Conservation (phyloP, 2,329 filamentous ascomycete genomes). For the Cadophora luteo-olivacea region DNA sequence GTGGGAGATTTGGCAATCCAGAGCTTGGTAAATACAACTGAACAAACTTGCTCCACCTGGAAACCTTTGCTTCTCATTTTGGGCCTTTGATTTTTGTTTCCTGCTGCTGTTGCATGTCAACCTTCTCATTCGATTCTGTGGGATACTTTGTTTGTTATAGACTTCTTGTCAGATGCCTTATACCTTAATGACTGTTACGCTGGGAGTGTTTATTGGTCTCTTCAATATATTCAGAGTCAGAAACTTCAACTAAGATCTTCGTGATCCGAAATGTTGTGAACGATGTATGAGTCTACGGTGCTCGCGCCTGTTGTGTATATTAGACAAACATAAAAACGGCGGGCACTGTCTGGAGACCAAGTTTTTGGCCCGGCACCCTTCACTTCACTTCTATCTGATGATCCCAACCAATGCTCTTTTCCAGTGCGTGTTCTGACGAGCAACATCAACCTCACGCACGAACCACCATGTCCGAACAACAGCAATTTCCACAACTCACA, state of each 20-base stretch:
- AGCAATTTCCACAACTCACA: not conserved
- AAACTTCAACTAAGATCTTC: slow-evolving; percentile 5
- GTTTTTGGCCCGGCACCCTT: slow-evolving; percentile 37
- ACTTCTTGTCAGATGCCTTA: slow-evolving; percentile 12
- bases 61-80: slow-evolving; percentile 8
- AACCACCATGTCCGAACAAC: not conserved
- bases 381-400: not conserved
- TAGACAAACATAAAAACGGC: slow-evolving; percentile 30
- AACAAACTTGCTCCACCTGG: slow-evolving; percentile 21
- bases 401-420: not conserved
- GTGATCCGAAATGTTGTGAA: not conserved
- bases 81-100: slow-evolving; percentile 10
- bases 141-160: slow-evolving; percentile 11
- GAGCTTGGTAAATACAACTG: slow-evolving; percentile 30
- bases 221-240: slow-evolving; percentile 16
- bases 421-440: no score
- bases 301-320: slow-evolving; percentile 25
- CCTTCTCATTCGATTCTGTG: slow-evolving; percentile 18
- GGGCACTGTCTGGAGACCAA: slow-evolving; percentile 38
- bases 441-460: no score
- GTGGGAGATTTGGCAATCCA: slow-evolving; percentile 15
- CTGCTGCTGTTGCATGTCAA: not conserved
- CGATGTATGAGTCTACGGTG: slow-evolving; percentile 15
- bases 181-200: slow-evolving; percentile 34
- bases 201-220: slow-evolving; percentile 39